Percentiles rank a stretch among this genome's conserved stretches.
These are phyloP conservation scores for Malassezia furfur DNA, from an alignment of 1,284 basidiomycete species.

Conservation along the genomic window DNA sequence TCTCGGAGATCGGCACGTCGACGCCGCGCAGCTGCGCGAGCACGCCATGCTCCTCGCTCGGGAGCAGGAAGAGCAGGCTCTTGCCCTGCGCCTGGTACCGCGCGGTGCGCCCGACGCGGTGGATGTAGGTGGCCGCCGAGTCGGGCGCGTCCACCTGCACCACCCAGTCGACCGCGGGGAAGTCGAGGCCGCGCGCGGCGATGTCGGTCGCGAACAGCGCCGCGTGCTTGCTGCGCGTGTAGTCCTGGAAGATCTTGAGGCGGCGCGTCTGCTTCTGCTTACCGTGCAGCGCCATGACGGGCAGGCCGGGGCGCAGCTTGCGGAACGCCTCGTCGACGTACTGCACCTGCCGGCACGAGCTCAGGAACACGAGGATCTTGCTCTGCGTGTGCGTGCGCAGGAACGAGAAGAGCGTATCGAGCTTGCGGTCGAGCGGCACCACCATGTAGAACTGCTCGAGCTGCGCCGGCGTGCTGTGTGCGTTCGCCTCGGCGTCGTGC, in stretches of 20 bases:
- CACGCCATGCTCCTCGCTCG: constrained; percentile 89
- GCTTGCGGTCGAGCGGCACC: constrained; percentile 73
- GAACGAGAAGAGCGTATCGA: constrained; percentile 87
- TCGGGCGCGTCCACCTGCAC: constrained; percentile 94
- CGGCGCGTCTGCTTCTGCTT: constrained; percentile 92
- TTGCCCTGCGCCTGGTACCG: constrained; percentile 85
- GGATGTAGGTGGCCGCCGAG: constrained; percentile 96
- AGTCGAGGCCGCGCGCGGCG: constrained; percentile 90
- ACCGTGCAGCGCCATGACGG: constrained; percentile 83
- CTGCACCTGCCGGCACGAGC: constrained; percentile 73
- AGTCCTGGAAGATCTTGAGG: constrained; percentile 51
- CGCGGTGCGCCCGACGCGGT: constrained; percentile 90
- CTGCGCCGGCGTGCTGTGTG: constrained; percentile 58
- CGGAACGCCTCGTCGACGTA: constrained; percentile 96
- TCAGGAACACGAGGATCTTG: constrained; percentile 89
- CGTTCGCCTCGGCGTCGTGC: constrained; percentile 49
- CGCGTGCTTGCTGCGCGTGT: constrained; percentile 36
- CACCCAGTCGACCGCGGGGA: constrained; percentile 95
- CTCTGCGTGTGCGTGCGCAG: constrained; percentile 85
- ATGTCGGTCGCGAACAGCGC: constrained; percentile 65
- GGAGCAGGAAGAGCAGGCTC: constrained; percentile 69
- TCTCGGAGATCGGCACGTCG: constrained; percentile 59
- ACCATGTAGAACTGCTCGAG: constrained; percentile 86
- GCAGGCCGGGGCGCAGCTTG: constrained; percentile 82
- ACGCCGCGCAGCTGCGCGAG: constrained; percentile 62